Evolutionary conservation across 345 rosid genomes (phyloP), one percentile per base, ranked within the genome.

Genomic region (Melastoma malabathricum): DNA sequence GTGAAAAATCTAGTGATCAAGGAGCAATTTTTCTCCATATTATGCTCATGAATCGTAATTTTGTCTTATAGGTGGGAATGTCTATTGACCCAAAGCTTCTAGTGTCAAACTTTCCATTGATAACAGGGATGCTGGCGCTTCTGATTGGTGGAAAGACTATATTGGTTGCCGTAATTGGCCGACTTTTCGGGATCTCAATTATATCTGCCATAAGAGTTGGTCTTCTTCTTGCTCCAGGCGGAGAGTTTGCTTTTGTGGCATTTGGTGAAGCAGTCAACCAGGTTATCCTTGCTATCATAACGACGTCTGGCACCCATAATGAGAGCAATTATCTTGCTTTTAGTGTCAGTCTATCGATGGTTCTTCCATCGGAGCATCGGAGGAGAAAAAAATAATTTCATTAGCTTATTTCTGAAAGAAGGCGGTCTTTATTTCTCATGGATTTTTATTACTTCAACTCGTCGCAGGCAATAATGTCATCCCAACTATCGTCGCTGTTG

Each of bases 241-340:
- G 98, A 65, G 98, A 90, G 63, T 90, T 90, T 47, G 98, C 98
- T 52, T 90, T 90, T 67, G 98, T 90, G 69, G 98, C 98, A 59
- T 90, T 90, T 54, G 98, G 98, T 56, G 98, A 90, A 70, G 95
- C 98, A 44, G 96, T 90, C 64, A 90, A 84, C 68, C 98, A 90
- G 98, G 98, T 86, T 58, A 44, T 54, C 47, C 55, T 46, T 47
- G 44, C 41, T 47, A 41, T 46, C 34, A 44, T n/a, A 57, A 58
- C 20, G 47, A 27, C 46, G 25, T 25, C 44, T 61, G 38, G 13
- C 48, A 54, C 20, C 44, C 38, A 44, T 16, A 44, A 22, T 4
- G 25, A 22, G 25, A 22, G 25, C n/a, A 1, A 22, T 4, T 10
- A 47, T 47, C 13, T 47, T 1, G 10, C 22, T 13, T 47, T 9